Base-by-base conservation (phyloP, 106 monocot species). In the Triglochin maritima region DNA sequence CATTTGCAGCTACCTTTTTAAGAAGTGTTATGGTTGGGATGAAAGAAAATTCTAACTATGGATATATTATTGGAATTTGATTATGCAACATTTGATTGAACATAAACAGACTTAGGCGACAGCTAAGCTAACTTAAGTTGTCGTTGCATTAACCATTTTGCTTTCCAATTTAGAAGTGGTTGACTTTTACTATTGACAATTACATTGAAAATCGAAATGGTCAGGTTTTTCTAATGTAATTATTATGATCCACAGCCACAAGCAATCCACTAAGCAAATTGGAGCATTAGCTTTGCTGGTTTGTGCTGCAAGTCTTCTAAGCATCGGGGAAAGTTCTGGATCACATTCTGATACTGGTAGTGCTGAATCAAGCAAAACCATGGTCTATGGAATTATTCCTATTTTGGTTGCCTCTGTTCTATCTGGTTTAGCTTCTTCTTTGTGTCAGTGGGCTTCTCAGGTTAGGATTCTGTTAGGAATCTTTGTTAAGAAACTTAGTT, bases 391-490 rank as follows among this genome's bases (percentile, higher is more conserved):
- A 64, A 98, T 98, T 29, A 69, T 88, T 79, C 98, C 98, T 59
- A 82, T 98, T 75, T 71, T 89, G 66, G 79, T 98, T 71, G 98
- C 88, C 73, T 98, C 98, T 53, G 91, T 98, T 5, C 82, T 98
- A 47, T 98, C 98, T 79, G 98, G 92, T 16, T 75, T 98, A 71
- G 91, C 98, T 57, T 91, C 98, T 69, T 81, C 86, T 64, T 72
- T 98, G 69, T 98, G 98, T 65, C 98, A 98, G 65, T 98, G 98
- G 98, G 98, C 98, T 70, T 76, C 86, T 79, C 98, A 98, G 92
- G 98, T 98, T 43, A 77, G 63, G n/a, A 17, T 65, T 46, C 11
- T 14, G 12, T 46, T 17, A 17, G 3, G 41, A 1, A 46, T 65
- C 4, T 16, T 62, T 56, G 4, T 6, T 46, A 59, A 41, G 4